These are phyloP conservation scores for Mycena haematopus DNA, from an alignment of 768 basidiomycete genomes.

Conservation along the genomic window DNA sequence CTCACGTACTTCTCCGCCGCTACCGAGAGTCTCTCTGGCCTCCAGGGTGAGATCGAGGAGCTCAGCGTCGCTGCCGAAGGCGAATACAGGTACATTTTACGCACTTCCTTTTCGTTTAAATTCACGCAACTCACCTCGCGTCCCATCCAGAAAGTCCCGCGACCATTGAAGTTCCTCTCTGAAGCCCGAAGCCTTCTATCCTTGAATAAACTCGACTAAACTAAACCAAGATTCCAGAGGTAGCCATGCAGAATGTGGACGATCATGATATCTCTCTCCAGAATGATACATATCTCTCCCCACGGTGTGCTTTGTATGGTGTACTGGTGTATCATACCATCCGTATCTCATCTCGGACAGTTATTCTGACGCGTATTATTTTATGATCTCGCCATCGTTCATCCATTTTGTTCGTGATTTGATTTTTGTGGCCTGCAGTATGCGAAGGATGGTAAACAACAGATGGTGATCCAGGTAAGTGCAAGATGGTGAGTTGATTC, in stretches of 20 bases:
- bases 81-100: constrained; percentile 84
- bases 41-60: constrained; percentile 94
- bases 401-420: not conserved
- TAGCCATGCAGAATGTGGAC: not conserved
- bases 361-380: constrained; percentile 25
- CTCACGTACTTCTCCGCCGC: constrained; percentile 76
- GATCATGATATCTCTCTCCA: not conserved
- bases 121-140: not conserved
- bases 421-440: not conserved
- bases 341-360: constrained; percentile 19
- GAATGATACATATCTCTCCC: too few relatives aligned
- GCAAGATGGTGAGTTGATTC: not conserved
- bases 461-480: not conserved
- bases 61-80: constrained; percentile 92
- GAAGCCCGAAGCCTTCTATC: too few relatives aligned
- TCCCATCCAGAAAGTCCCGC: constrained; percentile 76
- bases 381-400: constrained; percentile 24
- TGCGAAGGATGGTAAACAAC: not conserved
- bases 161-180: constrained; percentile 76
- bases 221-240: constrained; percentile 4
- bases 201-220: too few relatives aligned
- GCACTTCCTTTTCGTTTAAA: not conserved
- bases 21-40: constrained; percentile 79
- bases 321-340: constrained; percentile 16
- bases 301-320: constrained; percentile 21